These are phyloP conservation scores for Ceratobasidium papillatum DNA, from an alignment of 1,284 basidiomycete genomes.

Conservation along the genomic window DNA sequence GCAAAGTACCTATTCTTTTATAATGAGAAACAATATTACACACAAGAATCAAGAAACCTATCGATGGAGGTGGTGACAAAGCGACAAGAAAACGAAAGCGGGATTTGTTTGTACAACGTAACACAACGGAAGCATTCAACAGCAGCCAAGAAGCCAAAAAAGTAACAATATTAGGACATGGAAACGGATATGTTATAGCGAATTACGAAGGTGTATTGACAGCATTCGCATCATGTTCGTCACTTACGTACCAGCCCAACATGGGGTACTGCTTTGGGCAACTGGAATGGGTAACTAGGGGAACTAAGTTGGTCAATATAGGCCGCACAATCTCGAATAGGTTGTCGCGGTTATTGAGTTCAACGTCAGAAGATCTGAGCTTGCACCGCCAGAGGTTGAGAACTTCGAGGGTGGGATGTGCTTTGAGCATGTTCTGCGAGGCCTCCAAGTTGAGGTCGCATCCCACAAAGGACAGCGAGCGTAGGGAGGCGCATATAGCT, in stretches of 20 bases:
- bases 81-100: too few species aligned
- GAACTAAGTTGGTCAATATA: background rate
- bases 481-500: slow-evolving; percentile 23
- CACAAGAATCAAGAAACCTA: too few species aligned
- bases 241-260: slow-evolving; percentile 16
- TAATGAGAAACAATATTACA: too few species aligned
- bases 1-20: too few species aligned
- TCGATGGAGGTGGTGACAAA: too few species aligned
- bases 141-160: background rate
- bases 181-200: background rate
- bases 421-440: slow-evolving; percentile 13
- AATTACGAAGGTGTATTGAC: background rate
- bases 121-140: too few species aligned
- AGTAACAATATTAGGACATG: background rate
- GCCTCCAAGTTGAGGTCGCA: background rate
- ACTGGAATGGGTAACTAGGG: slow-evolving; percentile 4
- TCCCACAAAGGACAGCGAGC: slow-evolving; percentile 10
- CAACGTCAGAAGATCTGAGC: background rate
- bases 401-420: background rate
- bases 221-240: background rate
- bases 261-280: slow-evolving; percentile 13
- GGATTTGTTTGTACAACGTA: too few species aligned
- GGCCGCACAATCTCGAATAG: background rate
- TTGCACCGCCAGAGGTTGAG: slow-evolving; percentile 5
- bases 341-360: background rate